A percentile compares a stretch with the other conserved stretches of the same genome.
Evolutionary conservation across 2,329 filamentous ascomycete genomes (phyloP).

Genomic region (Stylonectria norvegica): DNA sequence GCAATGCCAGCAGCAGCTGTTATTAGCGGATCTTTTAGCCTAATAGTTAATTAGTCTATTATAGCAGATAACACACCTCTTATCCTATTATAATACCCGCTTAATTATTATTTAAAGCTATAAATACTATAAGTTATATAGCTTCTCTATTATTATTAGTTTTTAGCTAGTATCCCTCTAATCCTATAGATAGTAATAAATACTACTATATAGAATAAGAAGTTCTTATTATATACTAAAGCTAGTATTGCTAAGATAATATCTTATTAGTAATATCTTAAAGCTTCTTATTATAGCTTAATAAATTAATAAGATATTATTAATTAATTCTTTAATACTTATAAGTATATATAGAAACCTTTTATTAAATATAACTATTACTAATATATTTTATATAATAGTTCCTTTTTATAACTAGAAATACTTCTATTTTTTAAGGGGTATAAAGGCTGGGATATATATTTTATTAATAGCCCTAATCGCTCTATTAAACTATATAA

Average conservation of each 20-base stretch:
- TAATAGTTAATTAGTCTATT: too few species aligned
- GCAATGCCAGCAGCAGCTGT: too few species aligned
- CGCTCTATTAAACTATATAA: slow-evolving; percentile 2
- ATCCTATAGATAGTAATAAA: slow-evolving; percentile 2
- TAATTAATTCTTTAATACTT: slow-evolving; percentile 2
- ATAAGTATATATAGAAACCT: slow-evolving; percentile 3
- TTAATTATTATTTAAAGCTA: too few species aligned
- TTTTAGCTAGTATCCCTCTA: slow-evolving; percentile 3
- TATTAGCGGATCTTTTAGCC: too few species aligned
- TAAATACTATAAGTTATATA: slow-evolving; percentile 7
- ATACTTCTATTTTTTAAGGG: neutral
- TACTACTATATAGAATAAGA: slow-evolving; percentile 1
- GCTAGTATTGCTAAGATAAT: slow-evolving; percentile 3
- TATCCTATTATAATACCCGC: too few species aligned
- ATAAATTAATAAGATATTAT: slow-evolving; percentile 4
- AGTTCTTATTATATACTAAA: neutral
- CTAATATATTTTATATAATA: slow-evolving; percentile 4
- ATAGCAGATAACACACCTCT: too few species aligned
- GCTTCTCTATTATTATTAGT: slow-evolving; percentile 2
- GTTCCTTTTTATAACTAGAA: slow-evolving; percentile 4
- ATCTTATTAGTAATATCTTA: neutral
- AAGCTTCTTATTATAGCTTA: slow-evolving; percentile 1
- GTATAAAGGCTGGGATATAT: neutral
- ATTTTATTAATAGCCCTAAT: slow-evolving; percentile 1
- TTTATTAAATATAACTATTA: slow-evolving; percentile 4